Evolutionary conservation across 2,329 filamentous ascomycete species (phyloP).

Genomic region (Coniochaeta sp.): DNA sequence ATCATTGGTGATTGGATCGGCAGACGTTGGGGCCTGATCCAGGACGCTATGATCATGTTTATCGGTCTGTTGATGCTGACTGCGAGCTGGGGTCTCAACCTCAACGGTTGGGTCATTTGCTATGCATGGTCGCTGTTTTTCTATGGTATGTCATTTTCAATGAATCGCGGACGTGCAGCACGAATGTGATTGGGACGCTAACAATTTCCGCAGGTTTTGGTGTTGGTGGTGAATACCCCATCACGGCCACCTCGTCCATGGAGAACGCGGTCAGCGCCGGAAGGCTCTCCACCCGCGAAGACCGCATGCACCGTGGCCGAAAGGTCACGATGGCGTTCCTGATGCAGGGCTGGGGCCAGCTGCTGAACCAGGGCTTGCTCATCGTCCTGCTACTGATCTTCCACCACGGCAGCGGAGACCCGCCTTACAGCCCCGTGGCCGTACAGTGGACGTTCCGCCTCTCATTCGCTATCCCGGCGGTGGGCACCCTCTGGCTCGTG

Average conservation of each 20-base stretch:
- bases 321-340: conserved; percentile 94
- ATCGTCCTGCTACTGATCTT: conserved; percentile 84
- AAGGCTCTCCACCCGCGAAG: conserved; percentile 81
- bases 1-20: conserved; percentile 67
- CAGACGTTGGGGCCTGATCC: conserved; percentile 90
- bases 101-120: conserved; percentile 95
- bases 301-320: conserved; percentile 89
- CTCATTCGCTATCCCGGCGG: conserved; percentile 83
- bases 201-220: conserved; percentile 35
- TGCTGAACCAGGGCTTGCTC: conserved; percentile 84
- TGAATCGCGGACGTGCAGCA: too few relatives aligned
- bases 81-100: conserved; percentile 76
- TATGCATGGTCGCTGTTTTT: conserved; percentile 94
- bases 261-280: conserved; percentile 82
- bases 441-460: conserved; percentile 89
- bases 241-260: conserved; percentile 93
- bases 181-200: background rate
- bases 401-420: conserved; percentile 67
- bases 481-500: conserved; percentile 87
- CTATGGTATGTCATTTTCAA: conserved; percentile 50
- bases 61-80: conserved; percentile 86
- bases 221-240: conserved; percentile 86
- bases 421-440: conserved; percentile 69
- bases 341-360: conserved; percentile 98
- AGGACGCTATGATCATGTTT: conserved; percentile 93